Base-by-base conservation (phyloP, 164 flowering plant species). In the Platanus orientalis region DNA sequence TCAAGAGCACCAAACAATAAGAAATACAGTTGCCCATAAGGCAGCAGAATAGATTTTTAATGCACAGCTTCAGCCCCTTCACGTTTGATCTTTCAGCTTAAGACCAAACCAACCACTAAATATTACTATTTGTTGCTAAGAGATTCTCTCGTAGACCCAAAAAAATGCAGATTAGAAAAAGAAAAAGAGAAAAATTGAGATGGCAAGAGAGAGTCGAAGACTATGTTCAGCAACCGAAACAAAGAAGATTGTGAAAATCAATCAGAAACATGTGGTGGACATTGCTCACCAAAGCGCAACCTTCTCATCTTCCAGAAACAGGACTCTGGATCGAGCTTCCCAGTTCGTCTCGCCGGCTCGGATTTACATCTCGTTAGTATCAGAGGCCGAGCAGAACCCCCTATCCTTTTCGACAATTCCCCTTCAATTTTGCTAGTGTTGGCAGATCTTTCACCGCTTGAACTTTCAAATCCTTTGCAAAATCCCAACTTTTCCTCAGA, bases 321-420 rank as follows among this genome's bases (percentile, higher is more conserved):
- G 36, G 57, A 7, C 28, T 69, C 71, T n/a, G 71, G 69, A 54
- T 64, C 65, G 19, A 78, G 57, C 64, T 65, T 73, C 54, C 60
- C 80, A 21, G 68, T 75, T 34, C 72, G 78, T 72, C 78, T 80
- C 30, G 78, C 79, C 36, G 83, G 86, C 55, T 73, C 86, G n/a
- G 86, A 80, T 71, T 78, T 78, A 59, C 83, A 72, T 57, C 86
- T 62, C 19, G 76, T 73, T 47, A 82, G 78, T 23, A 60, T 55
- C 44, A 61, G n/a, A 20, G 81, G 78, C 44, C 34, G 56, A 16
- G 20, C 32, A 24, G 42, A 4, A 12, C 27, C 39, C 23, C 17
- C 66, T 48, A 13, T 61, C 6, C 17, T 17, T 7, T 54, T 63
- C 54, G 12, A 21, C 27, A 11, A 2, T 59, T 50, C 29, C 2